A percentile compares a stretch with the other conserved stretches of the same genome.
Evolutionary conservation across 2,329 filamentous ascomycete genomes (phyloP).

Genomic region (Clarireedia sp.): DNA sequence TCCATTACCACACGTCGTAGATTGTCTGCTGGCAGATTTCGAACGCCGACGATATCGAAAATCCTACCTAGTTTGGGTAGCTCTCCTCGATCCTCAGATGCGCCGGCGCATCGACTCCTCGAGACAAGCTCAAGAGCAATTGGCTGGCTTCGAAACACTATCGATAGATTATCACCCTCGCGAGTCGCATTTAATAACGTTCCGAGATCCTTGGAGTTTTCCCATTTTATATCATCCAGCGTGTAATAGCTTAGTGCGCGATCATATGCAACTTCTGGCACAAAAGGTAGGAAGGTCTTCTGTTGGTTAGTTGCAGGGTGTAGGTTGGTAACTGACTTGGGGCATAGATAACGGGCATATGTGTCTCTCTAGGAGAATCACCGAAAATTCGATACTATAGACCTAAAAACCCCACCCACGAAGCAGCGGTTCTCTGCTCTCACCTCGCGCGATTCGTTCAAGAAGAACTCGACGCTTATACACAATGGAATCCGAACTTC

Average conservation of each 20-base stretch:
- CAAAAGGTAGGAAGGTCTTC: conserved; percentile 61
- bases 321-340: conserved; percentile 14
- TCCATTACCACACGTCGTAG: conserved; percentile 78
- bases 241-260: conserved; percentile 75
- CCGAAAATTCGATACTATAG: conserved; percentile 88
- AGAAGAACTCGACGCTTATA: conserved; percentile 82
- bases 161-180: conserved; percentile 85
- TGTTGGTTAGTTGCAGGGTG: neutral
- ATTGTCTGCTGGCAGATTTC: conserved; percentile 89
- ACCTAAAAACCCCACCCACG: conserved; percentile 66
- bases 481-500: conserved; percentile 75
- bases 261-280: conserved; percentile 76
- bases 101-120: conserved; percentile 69
- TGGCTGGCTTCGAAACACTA: conserved; percentile 73
- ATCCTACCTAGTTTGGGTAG: conserved; percentile 78
- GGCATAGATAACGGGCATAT: conserved; percentile 72
- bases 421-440: conserved; percentile 78
- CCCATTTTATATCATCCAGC: conserved; percentile 83
- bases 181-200: conserved; percentile 85
- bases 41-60: conserved; percentile 74
- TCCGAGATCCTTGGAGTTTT: conserved; percentile 93
- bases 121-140: conserved; percentile 59
- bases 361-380: conserved; percentile 87
- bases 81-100: conserved; percentile 60
- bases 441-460: conserved; percentile 89